Evolutionary conservation across 345 rosid genomes (phyloP).

Genomic region (Rhodamnia argentea): DNA sequence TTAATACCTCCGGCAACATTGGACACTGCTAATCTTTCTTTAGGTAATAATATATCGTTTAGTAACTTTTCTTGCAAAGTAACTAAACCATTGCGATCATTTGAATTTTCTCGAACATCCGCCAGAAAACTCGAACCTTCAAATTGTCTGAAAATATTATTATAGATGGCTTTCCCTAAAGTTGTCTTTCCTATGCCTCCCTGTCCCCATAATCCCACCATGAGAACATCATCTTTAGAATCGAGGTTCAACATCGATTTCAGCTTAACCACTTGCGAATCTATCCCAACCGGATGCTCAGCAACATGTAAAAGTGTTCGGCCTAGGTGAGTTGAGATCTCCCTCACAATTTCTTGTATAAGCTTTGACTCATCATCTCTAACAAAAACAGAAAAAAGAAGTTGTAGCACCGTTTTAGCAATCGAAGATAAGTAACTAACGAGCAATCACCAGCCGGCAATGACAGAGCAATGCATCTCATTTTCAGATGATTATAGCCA

Average conservation of each 20-base stretch:
- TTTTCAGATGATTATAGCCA: neutral
- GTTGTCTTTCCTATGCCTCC: neutral
- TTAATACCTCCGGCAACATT: rapidly evolving
- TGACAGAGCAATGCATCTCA: neutral
- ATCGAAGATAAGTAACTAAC: neutral
- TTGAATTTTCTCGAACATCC: neutral
- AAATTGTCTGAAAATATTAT: neutral
- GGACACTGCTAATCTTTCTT: neutral
- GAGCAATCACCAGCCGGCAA: too few relatives aligned
- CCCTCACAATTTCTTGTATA: too few relatives aligned
- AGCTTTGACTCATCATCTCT: too few relatives aligned
- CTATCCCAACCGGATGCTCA: neutral
- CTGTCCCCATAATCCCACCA: neutral
- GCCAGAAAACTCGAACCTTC: neutral
- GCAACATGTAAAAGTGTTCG: neutral
- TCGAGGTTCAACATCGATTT: neutral
- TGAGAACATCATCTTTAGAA: neutral
- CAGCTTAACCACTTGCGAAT: neutral
- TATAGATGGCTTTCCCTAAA: neutral
- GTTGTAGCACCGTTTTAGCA: too few relatives aligned
- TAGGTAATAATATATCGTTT: rapidly evolving
- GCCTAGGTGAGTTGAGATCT: neutral
- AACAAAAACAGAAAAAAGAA: too few relatives aligned
- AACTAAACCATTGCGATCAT: neutral
- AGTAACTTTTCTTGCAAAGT: neutral